These are phyloP conservation scores for Phialophora verrucosa DNA, from an alignment of 2,329 filamentous ascomycete species.

Conservation along the genomic window DNA sequence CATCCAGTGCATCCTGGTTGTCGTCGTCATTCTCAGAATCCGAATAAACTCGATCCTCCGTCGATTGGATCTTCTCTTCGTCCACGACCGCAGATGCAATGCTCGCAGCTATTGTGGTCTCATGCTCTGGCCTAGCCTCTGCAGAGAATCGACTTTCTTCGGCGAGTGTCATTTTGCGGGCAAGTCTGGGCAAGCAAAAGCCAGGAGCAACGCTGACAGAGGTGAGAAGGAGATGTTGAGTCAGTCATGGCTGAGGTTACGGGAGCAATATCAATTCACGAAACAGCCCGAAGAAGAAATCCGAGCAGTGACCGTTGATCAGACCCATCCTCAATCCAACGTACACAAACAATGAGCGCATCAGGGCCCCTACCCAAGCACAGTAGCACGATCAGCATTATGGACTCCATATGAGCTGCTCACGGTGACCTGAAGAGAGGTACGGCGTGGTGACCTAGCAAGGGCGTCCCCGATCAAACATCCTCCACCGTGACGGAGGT, in stretches of 20 bases:
- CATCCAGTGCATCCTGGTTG: conserved; percentile 10
- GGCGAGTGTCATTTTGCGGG: neutral
- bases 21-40: conserved; percentile 14
- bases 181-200: neutral
- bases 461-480: neutral
- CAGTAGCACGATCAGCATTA: conserved; percentile 11
- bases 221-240: neutral
- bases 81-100: conserved; percentile 4
- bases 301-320: neutral
- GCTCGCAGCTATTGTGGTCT: conserved; percentile 1
- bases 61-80: conserved; percentile 20
- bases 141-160: neutral
- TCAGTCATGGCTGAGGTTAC: neutral
- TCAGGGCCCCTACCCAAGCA: neutral
- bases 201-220: neutral
- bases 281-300: neutral
- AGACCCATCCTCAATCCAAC: conserved; percentile 4
- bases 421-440: neutral
- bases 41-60: neutral
- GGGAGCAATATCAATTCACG: conserved; percentile 5
- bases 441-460: neutral
- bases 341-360: conserved; percentile 1
- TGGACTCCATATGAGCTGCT: conserved; percentile 3
- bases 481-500: neutral
- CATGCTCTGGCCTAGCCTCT: neutral